Percentiles rank a stretch among this genome's conserved stretches.
Evolutionary conservation across 1,139 yeast genomes (phyloP).

Genomic region (Arxiozyma telluris): DNA sequence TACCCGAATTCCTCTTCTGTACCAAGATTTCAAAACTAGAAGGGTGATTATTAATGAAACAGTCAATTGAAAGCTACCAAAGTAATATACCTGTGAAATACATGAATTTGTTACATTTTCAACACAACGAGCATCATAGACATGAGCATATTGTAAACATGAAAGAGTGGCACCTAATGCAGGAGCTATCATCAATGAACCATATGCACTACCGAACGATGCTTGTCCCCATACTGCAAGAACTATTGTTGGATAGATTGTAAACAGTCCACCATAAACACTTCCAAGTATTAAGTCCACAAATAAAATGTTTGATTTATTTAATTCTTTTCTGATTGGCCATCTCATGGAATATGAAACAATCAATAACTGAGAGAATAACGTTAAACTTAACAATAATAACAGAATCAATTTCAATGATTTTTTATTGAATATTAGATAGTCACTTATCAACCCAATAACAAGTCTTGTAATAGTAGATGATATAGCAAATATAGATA

Average conservation of each 20-base stretch:
- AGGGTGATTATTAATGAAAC: conserved; percentile 9
- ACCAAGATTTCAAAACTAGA: conserved; percentile 12
- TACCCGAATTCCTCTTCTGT: not conserved
- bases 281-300: conserved; percentile 52
- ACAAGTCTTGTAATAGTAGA: conserved; percentile 58
- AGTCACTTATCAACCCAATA: conserved; percentile 62
- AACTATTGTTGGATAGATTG: conserved; percentile 74
- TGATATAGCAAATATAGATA: conserved; percentile 43
- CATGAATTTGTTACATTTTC: conserved; percentile 10
- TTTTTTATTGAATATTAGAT: conserved; percentile 31
- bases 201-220: conserved; percentile 89
- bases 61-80: conserved; percentile 11
- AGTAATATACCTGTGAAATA: conserved; percentile 16
- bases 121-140: conserved; percentile 41
- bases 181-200: conserved; percentile 82
- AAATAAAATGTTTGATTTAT: not conserved
- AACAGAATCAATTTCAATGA: conserved; percentile 41
- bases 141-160: conserved; percentile 62
- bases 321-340: not conserved
- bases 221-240: conserved; percentile 86
- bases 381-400: conserved; percentile 37
- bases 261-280: conserved; percentile 76
- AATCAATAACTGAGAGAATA: conserved; percentile 33
- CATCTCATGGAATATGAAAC: not conserved
- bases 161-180: conserved; percentile 72